Conservation (phyloP, 129 eudicot genomes). For the Helianthus tuberosus region DNA sequence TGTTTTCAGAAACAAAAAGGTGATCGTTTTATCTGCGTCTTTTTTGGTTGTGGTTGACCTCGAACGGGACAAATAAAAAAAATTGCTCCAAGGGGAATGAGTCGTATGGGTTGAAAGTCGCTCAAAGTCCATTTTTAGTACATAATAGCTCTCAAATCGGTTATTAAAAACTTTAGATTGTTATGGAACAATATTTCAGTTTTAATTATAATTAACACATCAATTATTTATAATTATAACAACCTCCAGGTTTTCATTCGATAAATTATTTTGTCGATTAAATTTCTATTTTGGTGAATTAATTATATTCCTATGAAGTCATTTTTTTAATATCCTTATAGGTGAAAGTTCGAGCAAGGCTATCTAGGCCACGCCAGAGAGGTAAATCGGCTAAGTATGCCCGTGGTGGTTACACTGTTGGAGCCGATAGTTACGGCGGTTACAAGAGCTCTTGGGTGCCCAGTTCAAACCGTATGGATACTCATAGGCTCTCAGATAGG, state of each 20-base stretch:
- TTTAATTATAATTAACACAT: not conserved
- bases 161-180: not conserved
- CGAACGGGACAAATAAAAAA: not conserved
- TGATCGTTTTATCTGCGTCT: not conserved
- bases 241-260: not conserved
- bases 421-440: slow-evolving; percentile 27
- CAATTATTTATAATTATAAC: not conserved
- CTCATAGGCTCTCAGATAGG: slow-evolving; percentile 28
- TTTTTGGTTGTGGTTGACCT: not conserved
- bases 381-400: slow-evolving; percentile 50
- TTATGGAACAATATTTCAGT: not conserved
- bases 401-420: slow-evolving; percentile 49
- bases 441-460: slow-evolving; percentile 40
- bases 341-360: slow-evolving; percentile 54
- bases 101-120: not conserved
- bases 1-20: slow-evolving; percentile 50
- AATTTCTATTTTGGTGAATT: not conserved
- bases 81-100: not conserved
- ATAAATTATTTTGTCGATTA: not conserved
- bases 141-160: not conserved
- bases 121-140: not conserved
- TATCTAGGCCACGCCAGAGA: slow-evolving; percentile 51
- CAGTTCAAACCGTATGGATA: slow-evolving; percentile 30
- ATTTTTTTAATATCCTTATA: slow-evolving; percentile 2
- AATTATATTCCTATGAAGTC: not conserved